Evolutionary conservation across 1,284 basidiomycete genomes (phyloP).

Genomic region (Malassezia equina): DNA sequence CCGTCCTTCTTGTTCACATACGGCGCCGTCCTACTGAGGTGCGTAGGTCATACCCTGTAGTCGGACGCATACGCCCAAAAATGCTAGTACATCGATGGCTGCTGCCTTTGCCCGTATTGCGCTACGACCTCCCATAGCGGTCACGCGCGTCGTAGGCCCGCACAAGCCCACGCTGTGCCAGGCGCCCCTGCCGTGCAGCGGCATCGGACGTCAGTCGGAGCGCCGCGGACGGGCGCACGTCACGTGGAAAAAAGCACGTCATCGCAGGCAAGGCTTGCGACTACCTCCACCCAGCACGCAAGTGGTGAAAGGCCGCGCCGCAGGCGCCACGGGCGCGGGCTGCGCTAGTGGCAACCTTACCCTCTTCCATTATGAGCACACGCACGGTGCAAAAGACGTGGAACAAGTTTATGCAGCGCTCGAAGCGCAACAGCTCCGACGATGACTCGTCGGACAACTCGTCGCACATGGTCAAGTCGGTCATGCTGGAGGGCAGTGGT

Average conservation of each 20-base stretch:
- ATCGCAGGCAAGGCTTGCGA: background rate
- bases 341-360: too few species aligned
- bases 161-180: too few species aligned
- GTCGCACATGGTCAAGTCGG: background rate
- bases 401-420: background rate
- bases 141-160: too few species aligned
- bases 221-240: background rate
- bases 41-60: conserved; percentile 18
- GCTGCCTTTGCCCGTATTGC: too few species aligned
- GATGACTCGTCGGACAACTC: background rate
- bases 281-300: background rate
- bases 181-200: background rate
- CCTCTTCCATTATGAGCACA: background rate
- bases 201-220: background rate
- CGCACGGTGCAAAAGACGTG: background rate
- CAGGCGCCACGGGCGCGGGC: background rate
- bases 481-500: background rate
- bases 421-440: background rate
- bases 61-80: conserved; percentile 19
- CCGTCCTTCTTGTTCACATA: conserved; percentile 7
- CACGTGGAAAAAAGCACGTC: background rate
- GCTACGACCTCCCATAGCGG: too few species aligned
- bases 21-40: conserved; percentile 16
- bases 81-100: conserved; percentile 4
- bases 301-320: background rate